phyloP scores from a whole-genome alignment of 495 filamentous ascomycete genomes.

The Antarctomyces pellizariae region DNA sequence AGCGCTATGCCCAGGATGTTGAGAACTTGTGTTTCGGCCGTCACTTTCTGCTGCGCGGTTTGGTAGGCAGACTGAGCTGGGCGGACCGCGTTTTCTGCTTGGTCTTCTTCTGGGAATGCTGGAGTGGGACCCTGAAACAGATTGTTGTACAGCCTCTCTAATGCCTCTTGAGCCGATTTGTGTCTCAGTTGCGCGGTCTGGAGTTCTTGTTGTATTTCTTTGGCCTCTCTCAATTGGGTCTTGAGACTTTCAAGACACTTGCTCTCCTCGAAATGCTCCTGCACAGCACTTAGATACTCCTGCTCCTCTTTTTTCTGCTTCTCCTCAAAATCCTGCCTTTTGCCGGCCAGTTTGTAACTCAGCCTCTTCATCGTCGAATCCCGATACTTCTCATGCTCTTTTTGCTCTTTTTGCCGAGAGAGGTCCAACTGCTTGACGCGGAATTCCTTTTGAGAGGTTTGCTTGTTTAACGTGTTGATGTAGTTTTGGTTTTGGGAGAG shows the following conservation, averaged over 20 bases:
- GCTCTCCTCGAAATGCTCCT: constrained; percentile 17
- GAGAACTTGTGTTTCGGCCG: constrained; percentile 12
- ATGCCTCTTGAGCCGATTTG: constrained; percentile 14
- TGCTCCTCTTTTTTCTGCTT: constrained; percentile 23
- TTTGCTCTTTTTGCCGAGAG: constrained; percentile 16
- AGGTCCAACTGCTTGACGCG: constrained; percentile 7
- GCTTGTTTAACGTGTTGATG: constrained; percentile 16
- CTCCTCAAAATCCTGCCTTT: constrained; percentile 17
- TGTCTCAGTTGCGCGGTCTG: constrained; percentile 13
- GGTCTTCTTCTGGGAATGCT: constrained; percentile 23
- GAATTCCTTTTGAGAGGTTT: constrained; percentile 11
- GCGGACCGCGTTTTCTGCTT: constrained; percentile 13
- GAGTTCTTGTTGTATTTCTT: constrained; percentile 10
- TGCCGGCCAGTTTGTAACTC: constrained; percentile 20
- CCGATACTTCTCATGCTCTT: constrained; percentile 23
- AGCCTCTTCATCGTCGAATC: constrained; percentile 22
- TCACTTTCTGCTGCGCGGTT: constrained; percentile 7
- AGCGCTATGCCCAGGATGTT: constrained; percentile 8
- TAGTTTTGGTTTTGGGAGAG: constrained; percentile 18
- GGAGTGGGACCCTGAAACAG: constrained; percentile 24
- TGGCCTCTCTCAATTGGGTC: constrained; percentile 11
- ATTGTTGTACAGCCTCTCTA: constrained; percentile 17
- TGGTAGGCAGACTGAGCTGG: constrained; percentile 11
- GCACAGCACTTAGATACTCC: constrained; percentile 23
- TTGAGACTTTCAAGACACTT: constrained; percentile 14